These are phyloP conservation scores for Pseudocercospora musae DNA, from an alignment of 2,329 filamentous ascomycete genomes.

Conservation along the genomic window DNA sequence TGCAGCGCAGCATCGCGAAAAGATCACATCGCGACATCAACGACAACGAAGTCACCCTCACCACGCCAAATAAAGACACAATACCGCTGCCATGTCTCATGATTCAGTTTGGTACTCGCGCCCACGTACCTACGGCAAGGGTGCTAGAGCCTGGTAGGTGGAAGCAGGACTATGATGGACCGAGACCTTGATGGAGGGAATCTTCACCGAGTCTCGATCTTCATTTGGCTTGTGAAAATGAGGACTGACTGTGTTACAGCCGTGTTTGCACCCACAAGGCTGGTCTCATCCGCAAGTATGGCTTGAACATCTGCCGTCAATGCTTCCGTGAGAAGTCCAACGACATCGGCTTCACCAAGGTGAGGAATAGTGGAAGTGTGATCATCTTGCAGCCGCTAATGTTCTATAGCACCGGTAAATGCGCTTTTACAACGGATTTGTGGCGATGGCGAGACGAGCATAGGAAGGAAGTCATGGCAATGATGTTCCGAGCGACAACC, in stretches of 20 bases:
- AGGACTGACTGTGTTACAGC: slow-evolving; percentile 47
- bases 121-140: slow-evolving; percentile 96
- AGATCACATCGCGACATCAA: neutral
- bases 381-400: slow-evolving; percentile 11
- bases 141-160: slow-evolving; percentile 85
- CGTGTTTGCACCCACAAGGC: slow-evolving; percentile 90
- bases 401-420: slow-evolving; percentile 35
- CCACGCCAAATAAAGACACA: slow-evolving; percentile 14
- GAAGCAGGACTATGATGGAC: slow-evolving; percentile 7
- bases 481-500: slow-evolving; percentile 10
- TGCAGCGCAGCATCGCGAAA: neutral
- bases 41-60: slow-evolving; percentile 6
- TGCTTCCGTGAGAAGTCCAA: slow-evolving; percentile 67
- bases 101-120: slow-evolving; percentile 98
- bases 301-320: slow-evolving; percentile 76
- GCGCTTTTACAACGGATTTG: slow-evolving; percentile 6
- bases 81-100: slow-evolving; percentile 69
- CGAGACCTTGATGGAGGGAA: slow-evolving; percentile 1
- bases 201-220: neutral
- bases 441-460: slow-evolving; percentile 12
- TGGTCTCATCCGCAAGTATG: slow-evolving; percentile 99
- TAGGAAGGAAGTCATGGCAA: slow-evolving; percentile 6
- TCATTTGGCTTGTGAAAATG: neutral
- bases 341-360: slow-evolving; percentile 69
- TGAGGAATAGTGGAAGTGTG: slow-evolving; percentile 30